Percentiles rank a stretch among this genome's conserved stretches.
These are phyloP conservation scores for Leccinum longicurvipes DNA, from an alignment of 768 basidiomycete genomes.

Conservation along the genomic window DNA sequence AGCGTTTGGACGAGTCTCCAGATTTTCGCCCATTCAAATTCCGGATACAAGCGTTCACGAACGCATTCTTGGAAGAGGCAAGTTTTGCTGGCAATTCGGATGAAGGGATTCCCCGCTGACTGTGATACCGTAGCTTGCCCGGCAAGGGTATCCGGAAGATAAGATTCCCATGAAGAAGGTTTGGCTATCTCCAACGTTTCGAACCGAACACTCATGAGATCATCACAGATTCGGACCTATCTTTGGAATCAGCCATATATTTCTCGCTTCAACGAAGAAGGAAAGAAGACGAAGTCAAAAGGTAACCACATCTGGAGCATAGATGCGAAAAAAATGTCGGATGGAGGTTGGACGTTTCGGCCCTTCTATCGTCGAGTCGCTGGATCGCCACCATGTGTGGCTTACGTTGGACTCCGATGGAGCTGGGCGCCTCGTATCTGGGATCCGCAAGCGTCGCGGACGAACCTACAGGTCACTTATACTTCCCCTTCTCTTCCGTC, in stretches of 20 bases:
- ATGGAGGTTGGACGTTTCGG: slow-evolving; percentile 82
- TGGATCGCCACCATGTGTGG: slow-evolving; percentile 75
- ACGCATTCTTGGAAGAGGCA: slow-evolving; percentile 91
- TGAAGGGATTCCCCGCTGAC: slow-evolving; percentile 7
- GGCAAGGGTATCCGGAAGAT: slow-evolving; percentile 86
- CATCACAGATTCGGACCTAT: slow-evolving; percentile 78
- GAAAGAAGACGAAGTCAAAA: slow-evolving; percentile 98
- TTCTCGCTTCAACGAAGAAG: slow-evolving; percentile 96
- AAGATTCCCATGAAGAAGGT: slow-evolving; percentile 98
- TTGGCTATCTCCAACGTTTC: slow-evolving; percentile 20
- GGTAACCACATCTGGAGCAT: slow-evolving; percentile 99
- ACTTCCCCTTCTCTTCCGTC: slow-evolving; percentile 76
- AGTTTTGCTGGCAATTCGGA: slow-evolving; percentile 16
- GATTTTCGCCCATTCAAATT: slow-evolving; percentile 99
- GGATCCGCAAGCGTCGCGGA: slow-evolving; percentile 91
- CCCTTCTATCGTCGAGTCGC: slow-evolving; percentile 87
- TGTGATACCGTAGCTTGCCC: slow-evolving; percentile 55
- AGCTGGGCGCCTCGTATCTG: slow-evolving; percentile 91
- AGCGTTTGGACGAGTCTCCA: slow-evolving; percentile 89
- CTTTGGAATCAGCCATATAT: slow-evolving; percentile 94
- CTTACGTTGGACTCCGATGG: slow-evolving; percentile 80
- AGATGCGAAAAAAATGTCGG: slow-evolving; percentile 80
- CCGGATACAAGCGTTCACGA: slow-evolving; percentile 96
- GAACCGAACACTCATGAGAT: slow-evolving; percentile 21
- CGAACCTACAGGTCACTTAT: slow-evolving; percentile 75